phyloP scores from a whole-genome alignment of 306 rosid genomes.

The Corylus americana region DNA sequence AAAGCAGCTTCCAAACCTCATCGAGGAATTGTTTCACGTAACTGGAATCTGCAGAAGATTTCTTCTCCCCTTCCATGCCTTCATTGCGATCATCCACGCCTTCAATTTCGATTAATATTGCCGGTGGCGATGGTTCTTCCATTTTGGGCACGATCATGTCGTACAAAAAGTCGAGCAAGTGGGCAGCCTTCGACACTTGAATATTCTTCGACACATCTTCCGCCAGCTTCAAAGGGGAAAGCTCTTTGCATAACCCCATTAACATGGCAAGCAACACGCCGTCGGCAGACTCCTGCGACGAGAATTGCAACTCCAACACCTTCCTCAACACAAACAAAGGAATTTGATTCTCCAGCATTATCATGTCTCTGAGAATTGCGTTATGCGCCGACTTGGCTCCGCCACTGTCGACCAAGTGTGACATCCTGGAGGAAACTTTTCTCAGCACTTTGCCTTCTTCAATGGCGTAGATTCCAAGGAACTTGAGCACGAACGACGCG shows the following conservation, averaged over 20 bases:
- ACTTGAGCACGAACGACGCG: conserved; percentile 70
- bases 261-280: conserved; percentile 52
- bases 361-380: conserved; percentile 68
- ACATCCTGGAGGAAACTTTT: conserved; percentile 55
- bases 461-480: conserved; percentile 55
- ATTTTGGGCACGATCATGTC: conserved; percentile 49
- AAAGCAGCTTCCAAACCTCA: conserved; percentile 49
- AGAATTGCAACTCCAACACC: conserved; percentile 47
- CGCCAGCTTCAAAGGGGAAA: conserved; percentile 64
- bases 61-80: conserved; percentile 26
- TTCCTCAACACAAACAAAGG: conserved; percentile 66
- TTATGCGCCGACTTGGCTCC: conserved; percentile 61
- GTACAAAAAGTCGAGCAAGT: conserved; percentile 67
- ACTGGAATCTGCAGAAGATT: conserved; percentile 2
- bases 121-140: conserved; percentile 30
- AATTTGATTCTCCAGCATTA: conserved; percentile 85
- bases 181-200: conserved; percentile 46
- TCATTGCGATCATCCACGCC: conserved; percentile 24
- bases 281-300: conserved; percentile 45
- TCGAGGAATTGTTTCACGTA: conserved; percentile 32
- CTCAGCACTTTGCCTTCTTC: conserved; percentile 36
- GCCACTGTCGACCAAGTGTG: conserved; percentile 59
- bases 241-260: conserved; percentile 51
- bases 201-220: conserved; percentile 31
- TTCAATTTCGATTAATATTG: conserved; percentile 27